These are phyloP conservation scores for Stagonosporopsis vannaccii DNA, from an alignment of 2,329 filamentous ascomycete genomes.

Conservation along the genomic window DNA sequence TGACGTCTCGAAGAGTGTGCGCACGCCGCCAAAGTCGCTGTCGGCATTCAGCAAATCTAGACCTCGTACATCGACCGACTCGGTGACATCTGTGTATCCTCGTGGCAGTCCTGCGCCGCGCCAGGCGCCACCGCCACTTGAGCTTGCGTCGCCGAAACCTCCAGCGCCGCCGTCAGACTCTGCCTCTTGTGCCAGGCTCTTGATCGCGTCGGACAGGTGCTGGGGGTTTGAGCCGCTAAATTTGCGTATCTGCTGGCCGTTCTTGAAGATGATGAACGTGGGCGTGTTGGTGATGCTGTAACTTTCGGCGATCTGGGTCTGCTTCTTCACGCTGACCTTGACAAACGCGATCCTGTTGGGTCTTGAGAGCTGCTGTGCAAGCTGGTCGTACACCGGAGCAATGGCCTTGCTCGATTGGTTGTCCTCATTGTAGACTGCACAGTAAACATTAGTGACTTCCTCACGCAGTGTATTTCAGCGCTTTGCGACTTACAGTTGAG, in stretches of 20 bases:
- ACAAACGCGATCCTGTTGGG: slow-evolving; percentile 79
- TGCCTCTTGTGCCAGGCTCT: slow-evolving; percentile 73
- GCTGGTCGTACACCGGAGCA: slow-evolving; percentile 80
- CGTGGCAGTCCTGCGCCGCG: slow-evolving; percentile 76
- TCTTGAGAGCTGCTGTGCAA: slow-evolving; percentile 74
- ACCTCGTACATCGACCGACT: slow-evolving; percentile 78
- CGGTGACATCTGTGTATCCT: slow-evolving; percentile 83
- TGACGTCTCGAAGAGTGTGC: slow-evolving; percentile 73
- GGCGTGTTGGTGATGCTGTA: slow-evolving; percentile 82
- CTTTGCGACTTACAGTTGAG: slow-evolving; percentile 76
- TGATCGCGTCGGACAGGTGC: slow-evolving; percentile 74
- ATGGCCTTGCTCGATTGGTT: slow-evolving; percentile 85
- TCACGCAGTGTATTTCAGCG: slow-evolving; percentile 21
- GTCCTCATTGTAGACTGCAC: slow-evolving; percentile 84
- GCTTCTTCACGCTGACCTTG: slow-evolving; percentile 84
- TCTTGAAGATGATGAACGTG: slow-evolving; percentile 84
- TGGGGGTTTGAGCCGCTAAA: slow-evolving; percentile 76
- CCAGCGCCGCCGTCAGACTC: slow-evolving; percentile 54
- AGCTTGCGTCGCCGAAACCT: slow-evolving; percentile 53
- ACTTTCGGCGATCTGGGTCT: slow-evolving; percentile 74
- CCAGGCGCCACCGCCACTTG: slow-evolving; percentile 66
- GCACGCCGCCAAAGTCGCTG: slow-evolving; percentile 74
- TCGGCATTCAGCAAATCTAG: slow-evolving; percentile 90
- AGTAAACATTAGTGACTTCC: slow-evolving; percentile 32
- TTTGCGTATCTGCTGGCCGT: slow-evolving; percentile 71